Conservation (phyloP, 2,329 filamentous ascomycete genomes). For the Cadophora sp. region DNA sequence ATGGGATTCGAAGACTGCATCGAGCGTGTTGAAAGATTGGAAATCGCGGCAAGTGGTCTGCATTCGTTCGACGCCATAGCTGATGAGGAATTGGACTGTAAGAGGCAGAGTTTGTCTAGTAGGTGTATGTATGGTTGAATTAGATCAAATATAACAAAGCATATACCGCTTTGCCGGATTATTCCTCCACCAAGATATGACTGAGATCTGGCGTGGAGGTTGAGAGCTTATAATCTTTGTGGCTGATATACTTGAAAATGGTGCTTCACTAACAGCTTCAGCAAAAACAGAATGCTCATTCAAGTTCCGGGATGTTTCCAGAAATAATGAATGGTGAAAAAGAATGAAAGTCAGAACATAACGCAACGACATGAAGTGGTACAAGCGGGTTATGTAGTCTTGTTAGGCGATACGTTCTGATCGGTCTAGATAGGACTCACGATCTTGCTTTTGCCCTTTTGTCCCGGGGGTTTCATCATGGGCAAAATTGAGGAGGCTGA, state of each 20-base stretch:
- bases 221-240: not conserved
- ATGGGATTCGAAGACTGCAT: not conserved
- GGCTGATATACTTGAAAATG: not conserved
- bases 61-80: not conserved
- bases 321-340: not conserved
- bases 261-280: not conserved
- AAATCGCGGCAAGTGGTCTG: not conserved
- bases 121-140: too few species aligned
- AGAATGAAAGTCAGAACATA: not conserved
- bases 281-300: too few species aligned
- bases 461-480: not conserved
- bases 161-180: not conserved
- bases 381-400: not conserved
- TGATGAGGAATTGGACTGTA: not conserved
- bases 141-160: not conserved
- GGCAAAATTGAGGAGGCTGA: conserved; percentile 5
- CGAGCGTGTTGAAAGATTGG: not conserved
- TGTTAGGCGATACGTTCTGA: not conserved
- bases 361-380: not conserved
- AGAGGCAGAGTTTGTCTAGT: not conserved
- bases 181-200: not conserved
- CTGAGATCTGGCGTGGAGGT: not conserved
- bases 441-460: conserved; percentile 11
- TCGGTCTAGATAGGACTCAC: not conserved
- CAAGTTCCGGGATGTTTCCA: too few species aligned